These are phyloP conservation scores for Cordyceps tenuipes DNA, from an alignment of 2,329 filamentous ascomycete genomes.

Conservation along the genomic window DNA sequence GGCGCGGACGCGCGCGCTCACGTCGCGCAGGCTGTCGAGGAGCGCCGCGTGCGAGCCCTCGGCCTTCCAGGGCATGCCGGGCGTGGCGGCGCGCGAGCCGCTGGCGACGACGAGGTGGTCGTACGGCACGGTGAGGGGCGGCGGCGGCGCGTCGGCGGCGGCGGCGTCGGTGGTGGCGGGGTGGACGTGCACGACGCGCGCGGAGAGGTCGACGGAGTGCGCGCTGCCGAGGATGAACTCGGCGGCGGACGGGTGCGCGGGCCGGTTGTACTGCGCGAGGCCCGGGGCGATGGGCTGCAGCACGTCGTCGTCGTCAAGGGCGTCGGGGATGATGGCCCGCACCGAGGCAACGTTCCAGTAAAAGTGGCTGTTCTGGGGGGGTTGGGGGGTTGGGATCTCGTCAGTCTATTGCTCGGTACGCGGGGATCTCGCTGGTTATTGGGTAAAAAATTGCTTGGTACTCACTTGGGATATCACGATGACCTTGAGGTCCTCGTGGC, in stretches of 20 bases:
- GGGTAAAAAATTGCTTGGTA: not conserved
- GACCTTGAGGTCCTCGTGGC: constrained; percentile 41
- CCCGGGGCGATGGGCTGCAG: constrained; percentile 41
- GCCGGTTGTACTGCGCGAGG: constrained; percentile 39
- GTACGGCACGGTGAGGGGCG: constrained; percentile 31
- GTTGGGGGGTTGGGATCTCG: too few species aligned
- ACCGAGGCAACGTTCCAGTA: constrained; percentile 52
- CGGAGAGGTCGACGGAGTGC: constrained; percentile 29
- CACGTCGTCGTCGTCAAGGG: constrained; percentile 41
- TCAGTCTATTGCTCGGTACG: too few species aligned
- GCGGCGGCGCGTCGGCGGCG: too few species aligned
- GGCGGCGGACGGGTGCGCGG: constrained; percentile 26
- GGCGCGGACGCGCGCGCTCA: constrained; percentile 31
- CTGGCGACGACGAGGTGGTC: constrained; percentile 52
- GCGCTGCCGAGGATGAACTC: constrained; percentile 46
- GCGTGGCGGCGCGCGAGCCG: constrained; percentile 36
- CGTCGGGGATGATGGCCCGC: constrained; percentile 44
- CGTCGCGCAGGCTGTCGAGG: constrained; percentile 30
- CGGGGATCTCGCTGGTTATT: too few species aligned
- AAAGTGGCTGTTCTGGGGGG: constrained; percentile 45
- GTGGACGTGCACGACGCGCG: constrained; percentile 29
- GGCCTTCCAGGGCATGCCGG: constrained; percentile 45
- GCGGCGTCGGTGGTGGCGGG: constrained; percentile 19
- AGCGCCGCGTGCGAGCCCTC: constrained; percentile 38
- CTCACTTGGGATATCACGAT: constrained; percentile 47